Conservation (phyloP, 441 rosid species). For the Rhodomyrtus psidioides region DNA sequence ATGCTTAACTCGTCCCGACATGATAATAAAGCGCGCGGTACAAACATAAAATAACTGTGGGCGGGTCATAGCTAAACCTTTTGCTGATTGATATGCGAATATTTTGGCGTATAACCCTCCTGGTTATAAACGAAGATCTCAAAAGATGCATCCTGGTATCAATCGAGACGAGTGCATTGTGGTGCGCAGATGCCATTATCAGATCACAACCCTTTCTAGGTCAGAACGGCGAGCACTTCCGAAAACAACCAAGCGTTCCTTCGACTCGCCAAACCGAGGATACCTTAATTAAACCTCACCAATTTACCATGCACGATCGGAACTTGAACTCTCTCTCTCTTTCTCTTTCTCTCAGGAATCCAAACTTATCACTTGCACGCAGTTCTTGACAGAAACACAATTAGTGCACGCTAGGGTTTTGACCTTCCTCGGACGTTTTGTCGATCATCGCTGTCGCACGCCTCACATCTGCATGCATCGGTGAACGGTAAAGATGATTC, state of each 20-base stretch:
- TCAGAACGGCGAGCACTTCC: background rate
- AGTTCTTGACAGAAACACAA: background rate
- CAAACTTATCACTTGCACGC: background rate
- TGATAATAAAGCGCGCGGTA: background rate
- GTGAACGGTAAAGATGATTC: background rate
- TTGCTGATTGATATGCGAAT: background rate
- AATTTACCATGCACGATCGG: background rate
- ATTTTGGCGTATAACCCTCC: background rate
- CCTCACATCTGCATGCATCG: background rate
- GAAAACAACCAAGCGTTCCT: background rate
- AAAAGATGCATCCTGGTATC: background rate
- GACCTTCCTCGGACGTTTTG: background rate
- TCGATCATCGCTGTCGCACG: background rate
- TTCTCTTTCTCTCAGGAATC: background rate
- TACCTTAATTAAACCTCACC: background rate
- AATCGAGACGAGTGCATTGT: background rate
- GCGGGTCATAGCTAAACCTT: background rate
- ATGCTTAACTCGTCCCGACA: background rate
- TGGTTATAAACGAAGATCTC: background rate
- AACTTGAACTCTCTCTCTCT: background rate
- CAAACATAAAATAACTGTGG: background rate
- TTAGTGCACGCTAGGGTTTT: background rate
- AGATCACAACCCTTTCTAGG: background rate
- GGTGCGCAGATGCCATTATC: background rate
- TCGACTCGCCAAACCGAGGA: background rate